Evolutionary conservation across 202 grass and related monocot species (phyloP).

Genomic region (Carex arenaria): DNA sequence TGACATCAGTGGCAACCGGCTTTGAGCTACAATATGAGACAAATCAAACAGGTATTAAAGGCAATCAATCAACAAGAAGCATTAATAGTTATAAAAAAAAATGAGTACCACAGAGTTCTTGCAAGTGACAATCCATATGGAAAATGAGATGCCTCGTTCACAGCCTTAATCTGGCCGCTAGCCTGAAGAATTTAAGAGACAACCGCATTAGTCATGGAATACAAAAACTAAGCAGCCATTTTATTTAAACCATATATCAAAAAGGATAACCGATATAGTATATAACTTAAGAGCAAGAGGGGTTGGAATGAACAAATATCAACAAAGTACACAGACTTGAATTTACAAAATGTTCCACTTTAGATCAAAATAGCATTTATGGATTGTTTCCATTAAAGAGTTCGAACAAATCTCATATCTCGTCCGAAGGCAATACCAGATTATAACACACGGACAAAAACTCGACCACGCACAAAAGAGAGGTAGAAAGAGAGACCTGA

Average conservation of each 20-base stretch:
- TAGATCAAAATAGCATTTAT: neutral
- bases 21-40: conserved; percentile 48
- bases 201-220: neutral
- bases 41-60: neutral
- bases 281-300: neutral
- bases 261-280: neutral
- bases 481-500: conserved; percentile 19
- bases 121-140: conserved; percentile 48
- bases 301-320: neutral
- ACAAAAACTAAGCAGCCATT: neutral
- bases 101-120: conserved; percentile 64
- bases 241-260: neutral
- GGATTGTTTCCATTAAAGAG: neutral
- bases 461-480: neutral
- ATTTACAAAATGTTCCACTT: neutral
- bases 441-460: neutral
- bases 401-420: neutral
- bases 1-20: conserved; percentile 50
- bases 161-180: conserved; percentile 16
- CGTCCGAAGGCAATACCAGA: neutral
- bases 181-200: conserved; percentile 31
- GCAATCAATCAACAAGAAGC: neutral
- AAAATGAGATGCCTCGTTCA: conserved; percentile 32
- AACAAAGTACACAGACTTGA: neutral
- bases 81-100: neutral